Evolutionary conservation across 2,329 filamentous ascomycete species (phyloP).

Genomic region (Metarhizium robertsii): DNA sequence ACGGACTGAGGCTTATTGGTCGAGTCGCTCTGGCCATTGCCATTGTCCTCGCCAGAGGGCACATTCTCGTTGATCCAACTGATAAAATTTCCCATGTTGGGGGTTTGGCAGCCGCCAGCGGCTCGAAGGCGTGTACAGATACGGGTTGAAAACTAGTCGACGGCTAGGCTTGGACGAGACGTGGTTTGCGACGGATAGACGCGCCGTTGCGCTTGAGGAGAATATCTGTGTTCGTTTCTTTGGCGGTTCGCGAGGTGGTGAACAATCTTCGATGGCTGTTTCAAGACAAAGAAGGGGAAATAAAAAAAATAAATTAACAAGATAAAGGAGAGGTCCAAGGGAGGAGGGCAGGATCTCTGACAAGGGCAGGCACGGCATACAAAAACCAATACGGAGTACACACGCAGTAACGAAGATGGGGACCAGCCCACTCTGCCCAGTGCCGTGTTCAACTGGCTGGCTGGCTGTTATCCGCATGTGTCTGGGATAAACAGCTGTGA

Average conservation of each 20-base stretch:
- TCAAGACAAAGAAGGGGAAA: not conserved
- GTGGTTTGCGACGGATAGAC: not conserved
- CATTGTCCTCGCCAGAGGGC: conserved; percentile 14
- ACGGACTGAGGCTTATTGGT: conserved; percentile 21
- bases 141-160: not conserved
- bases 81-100: conserved; percentile 28
- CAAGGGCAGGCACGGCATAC: not conserved
- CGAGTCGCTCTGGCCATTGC: conserved; percentile 8
- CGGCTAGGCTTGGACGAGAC: not conserved
- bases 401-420: no score
- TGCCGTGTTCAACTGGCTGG: no score
- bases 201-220: not conserved
- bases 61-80: conserved; percentile 27
- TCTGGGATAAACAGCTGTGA: not conserved
- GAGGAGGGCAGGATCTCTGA: not conserved
- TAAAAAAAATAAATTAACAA: not conserved
- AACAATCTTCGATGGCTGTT: not conserved
- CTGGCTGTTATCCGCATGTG: not conserved
- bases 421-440: no score
- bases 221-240: not conserved
- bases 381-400: not conserved
- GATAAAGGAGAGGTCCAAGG: not conserved
- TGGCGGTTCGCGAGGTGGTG: not conserved
- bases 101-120: conserved; percentile 9
- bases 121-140: not conserved